phyloP scores from a whole-genome alignment of 2,329 filamentous ascomycete species.

The Lachnellula suecica region DNA sequence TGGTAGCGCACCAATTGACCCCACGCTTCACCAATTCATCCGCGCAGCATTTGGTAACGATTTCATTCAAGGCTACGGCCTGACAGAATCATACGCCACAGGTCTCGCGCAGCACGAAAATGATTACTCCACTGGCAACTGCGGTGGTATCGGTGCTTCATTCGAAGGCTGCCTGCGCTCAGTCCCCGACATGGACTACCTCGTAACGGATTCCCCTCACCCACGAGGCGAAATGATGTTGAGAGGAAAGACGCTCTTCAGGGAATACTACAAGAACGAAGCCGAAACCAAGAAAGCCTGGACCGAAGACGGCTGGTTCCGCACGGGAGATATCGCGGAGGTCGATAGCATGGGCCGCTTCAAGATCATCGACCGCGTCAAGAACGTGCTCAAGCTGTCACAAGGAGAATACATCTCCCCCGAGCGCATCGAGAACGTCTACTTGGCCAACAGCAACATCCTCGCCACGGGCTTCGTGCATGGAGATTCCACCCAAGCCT shows the following conservation, averaged over 20 bases:
- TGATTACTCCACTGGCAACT: constrained; percentile 78
- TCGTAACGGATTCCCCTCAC: constrained; percentile 80
- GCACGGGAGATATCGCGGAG: constrained; percentile 86
- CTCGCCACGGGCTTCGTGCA: constrained; percentile 85
- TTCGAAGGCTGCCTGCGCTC: constrained; percentile 80
- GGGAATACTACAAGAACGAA: constrained; percentile 85
- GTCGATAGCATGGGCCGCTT: constrained; percentile 85
- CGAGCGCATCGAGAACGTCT: constrained; percentile 95
- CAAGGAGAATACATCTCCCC: constrained; percentile 98
- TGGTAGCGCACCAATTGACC: constrained; percentile 88
- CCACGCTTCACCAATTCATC: constrained; percentile 83
- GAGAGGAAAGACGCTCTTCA: constrained; percentile 77
- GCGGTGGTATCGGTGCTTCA: constrained; percentile 68
- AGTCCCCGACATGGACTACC: constrained; percentile 93
- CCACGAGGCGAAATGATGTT: constrained; percentile 89
- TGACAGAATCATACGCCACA: constrained; percentile 90
- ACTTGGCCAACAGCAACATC: constrained; percentile 76
- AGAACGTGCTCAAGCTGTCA: constrained; percentile 98
- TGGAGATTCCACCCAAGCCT: constrained; percentile 80
- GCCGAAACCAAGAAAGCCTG: constrained; percentile 83
- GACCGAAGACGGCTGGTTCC: constrained; percentile 93
- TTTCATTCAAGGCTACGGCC: constrained; percentile 85
- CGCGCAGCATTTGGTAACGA: constrained; percentile 77
- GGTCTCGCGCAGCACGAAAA: constrained; percentile 65
- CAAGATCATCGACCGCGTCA: constrained; percentile 92